Conservation (phyloP, 2,329 filamentous ascomycete genomes). For the Fusarium torreyae region DNA sequence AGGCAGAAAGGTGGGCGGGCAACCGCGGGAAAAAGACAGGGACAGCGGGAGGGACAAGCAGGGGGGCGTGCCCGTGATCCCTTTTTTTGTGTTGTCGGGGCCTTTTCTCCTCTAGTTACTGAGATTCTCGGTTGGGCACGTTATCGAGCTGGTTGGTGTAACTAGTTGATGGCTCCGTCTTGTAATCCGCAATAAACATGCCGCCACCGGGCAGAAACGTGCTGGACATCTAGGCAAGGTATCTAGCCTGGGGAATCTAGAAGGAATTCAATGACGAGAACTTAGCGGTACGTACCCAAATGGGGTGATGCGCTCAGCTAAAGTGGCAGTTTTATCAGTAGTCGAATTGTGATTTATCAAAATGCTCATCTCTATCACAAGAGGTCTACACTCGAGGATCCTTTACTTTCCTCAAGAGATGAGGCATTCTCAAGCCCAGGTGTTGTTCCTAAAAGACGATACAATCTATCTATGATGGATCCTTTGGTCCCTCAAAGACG, state of each 20-base stretch:
- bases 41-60: constrained; percentile 14
- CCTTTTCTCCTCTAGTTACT: constrained; percentile 5
- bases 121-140: not conserved
- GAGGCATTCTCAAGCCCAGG: not conserved
- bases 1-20: constrained; percentile 34
- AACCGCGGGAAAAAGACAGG: constrained; percentile 30
- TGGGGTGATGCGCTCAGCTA: constrained; percentile 7
- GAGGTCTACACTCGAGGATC: no score
- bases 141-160: constrained; percentile 1
- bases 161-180: constrained; percentile 7
- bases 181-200: constrained; percentile 16
- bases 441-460: not conserved
- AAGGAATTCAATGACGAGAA: constrained; percentile 13
- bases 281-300: not conserved
- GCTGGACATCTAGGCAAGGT: not conserved
- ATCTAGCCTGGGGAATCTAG: constrained; percentile 1
- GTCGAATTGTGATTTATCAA: no score
- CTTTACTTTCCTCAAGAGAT: no score
- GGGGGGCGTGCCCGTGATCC: constrained; percentile 27
- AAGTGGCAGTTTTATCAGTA: no score
- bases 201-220: constrained; percentile 30
- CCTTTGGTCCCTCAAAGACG: not conserved
- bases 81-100: constrained; percentile 10
- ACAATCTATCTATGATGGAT: constrained; percentile 3
- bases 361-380: no score